Conservation (phyloP, 2,329 filamentous ascomycete species). For the Fonsecaea multimorphosa region DNA sequence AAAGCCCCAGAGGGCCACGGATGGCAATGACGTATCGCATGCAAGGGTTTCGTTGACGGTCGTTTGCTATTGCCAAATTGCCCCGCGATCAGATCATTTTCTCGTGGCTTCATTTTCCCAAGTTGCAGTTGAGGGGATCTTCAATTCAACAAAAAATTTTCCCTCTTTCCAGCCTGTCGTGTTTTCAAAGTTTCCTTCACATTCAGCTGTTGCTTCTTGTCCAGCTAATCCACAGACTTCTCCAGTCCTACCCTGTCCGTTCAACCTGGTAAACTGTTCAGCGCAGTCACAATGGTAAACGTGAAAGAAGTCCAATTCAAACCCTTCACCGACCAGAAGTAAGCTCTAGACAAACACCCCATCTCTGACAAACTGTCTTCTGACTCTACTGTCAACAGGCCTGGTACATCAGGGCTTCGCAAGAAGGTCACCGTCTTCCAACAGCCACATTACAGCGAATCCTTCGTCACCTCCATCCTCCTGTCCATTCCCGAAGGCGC, state of each 20-base stretch:
- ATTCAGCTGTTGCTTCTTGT: background rate
- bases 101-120: slow-evolving; percentile 4
- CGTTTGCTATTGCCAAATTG: slow-evolving; percentile 9
- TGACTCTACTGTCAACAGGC: slow-evolving; percentile 38
- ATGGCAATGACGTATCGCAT: slow-evolving; percentile 8
- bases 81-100: slow-evolving; percentile 7
- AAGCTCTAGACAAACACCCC: slow-evolving; percentile 52
- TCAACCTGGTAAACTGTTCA: background rate
- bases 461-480: slow-evolving; percentile 92
- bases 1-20: background rate
- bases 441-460: slow-evolving; percentile 91
- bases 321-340: slow-evolving; percentile 97
- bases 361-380: slow-evolving; percentile 12
- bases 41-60: slow-evolving; percentile 3
- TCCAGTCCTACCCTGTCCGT: background rate
- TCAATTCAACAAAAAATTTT: background rate
- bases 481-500: slow-evolving; percentile 95
- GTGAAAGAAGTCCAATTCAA: slow-evolving; percentile 79
- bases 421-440: slow-evolving; percentile 99
- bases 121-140: slow-evolving; percentile 12
- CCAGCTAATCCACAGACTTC: background rate
- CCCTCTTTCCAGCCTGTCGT: background rate
- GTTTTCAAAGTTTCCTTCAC: background rate
- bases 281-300: slow-evolving; percentile 12
- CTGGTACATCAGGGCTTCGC: slow-evolving; percentile 84